phyloP scores from a whole-genome alignment of 1,284 basidiomycete genomes.

The Pterulicium gracile region DNA sequence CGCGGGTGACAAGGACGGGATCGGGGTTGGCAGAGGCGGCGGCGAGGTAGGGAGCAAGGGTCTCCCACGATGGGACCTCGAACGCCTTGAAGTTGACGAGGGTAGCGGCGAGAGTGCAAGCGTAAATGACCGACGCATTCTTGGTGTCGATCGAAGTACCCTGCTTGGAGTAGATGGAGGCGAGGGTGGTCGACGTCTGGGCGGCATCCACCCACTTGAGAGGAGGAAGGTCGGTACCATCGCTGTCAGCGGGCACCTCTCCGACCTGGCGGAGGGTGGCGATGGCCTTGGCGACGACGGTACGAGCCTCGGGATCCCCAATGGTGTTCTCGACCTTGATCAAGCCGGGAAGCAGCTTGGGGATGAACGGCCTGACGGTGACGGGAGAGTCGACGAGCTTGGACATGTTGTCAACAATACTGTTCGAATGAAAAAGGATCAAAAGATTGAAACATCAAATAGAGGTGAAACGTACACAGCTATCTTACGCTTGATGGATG shows the following conservation, averaged over 20 bases:
- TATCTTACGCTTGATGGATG: slow-evolving; percentile 93
- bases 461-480: slow-evolving; percentile 57
- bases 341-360: slow-evolving; percentile 88
- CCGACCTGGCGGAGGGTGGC: slow-evolving; percentile 89
- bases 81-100: slow-evolving; percentile 89
- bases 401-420: slow-evolving; percentile 96
- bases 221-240: slow-evolving; percentile 85
- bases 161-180: slow-evolving; percentile 77
- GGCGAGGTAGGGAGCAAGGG: slow-evolving; percentile 68
- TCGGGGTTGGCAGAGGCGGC: slow-evolving; percentile 61
- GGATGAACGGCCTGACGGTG: slow-evolving; percentile 94
- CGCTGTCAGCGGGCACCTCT: slow-evolving; percentile 70
- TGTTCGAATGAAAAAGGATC: slow-evolving; percentile 21
- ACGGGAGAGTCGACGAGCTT: slow-evolving; percentile 94
- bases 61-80: slow-evolving; percentile 82
- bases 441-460: slow-evolving; percentile 11
- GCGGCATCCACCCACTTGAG: slow-evolving; percentile 65
- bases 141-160: slow-evolving; percentile 49
- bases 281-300: slow-evolving; percentile 82
- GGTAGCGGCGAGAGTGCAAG: slow-evolving; percentile 71
- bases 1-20: slow-evolving; percentile 60
- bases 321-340: slow-evolving; percentile 90
- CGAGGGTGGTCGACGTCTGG: slow-evolving; percentile 55
- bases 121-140: slow-evolving; percentile 62
- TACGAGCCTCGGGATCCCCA: slow-evolving; percentile 92